Base-by-base conservation (phyloP, 129 eudicot genomes). In the Flaveria brownii region DNA sequence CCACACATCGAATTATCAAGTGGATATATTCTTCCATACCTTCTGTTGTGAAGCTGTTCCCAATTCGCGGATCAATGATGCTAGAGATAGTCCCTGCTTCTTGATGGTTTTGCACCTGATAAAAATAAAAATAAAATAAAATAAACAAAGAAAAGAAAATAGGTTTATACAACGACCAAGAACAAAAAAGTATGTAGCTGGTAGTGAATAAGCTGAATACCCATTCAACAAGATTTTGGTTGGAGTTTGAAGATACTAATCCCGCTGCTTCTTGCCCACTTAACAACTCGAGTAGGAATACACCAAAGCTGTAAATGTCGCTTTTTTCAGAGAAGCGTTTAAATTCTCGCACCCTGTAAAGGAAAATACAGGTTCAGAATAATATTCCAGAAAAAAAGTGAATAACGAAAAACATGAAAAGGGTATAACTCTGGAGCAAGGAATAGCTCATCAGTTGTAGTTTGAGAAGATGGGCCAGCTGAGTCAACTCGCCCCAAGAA, bases 281-380 rank as follows among this genome's bases (percentile, higher is more conserved):
- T 33, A 93, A 92, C 71, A 93, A 82, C 88, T 93, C 98, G 78
- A 90, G 77, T 65, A 93, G 88, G 55, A 93, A 93, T 17, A 93
- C 92, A 71, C 96, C 98, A 84, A 88, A 93, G 86, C 92, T 90
- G 84, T 93, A 90, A 7, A 88, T 86, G 71, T 93, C 98, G 71
- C 98, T 88, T 79, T 87, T 88, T 65, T 90, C 96, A 28, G 96
- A 90, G 84, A 93, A 90, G 20, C 78, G 87, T 61, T 78, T 83
- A 82, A 93, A 93, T 78, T 93, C 97, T 52, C 84, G 85, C 78
- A 90, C 97, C 96, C 98, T 90, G 76, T 64, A 82, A 17, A 4
- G 41, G 41, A 73, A n/a, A 25, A 5, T 69, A 55, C 10, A 61
- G 46, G 68, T 23, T 59, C 66, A 81, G 67, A 69, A 49, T 17